phyloP scores from a whole-genome alignment of 179 eudicot genomes.

The Carnegiea gigantea region DNA sequence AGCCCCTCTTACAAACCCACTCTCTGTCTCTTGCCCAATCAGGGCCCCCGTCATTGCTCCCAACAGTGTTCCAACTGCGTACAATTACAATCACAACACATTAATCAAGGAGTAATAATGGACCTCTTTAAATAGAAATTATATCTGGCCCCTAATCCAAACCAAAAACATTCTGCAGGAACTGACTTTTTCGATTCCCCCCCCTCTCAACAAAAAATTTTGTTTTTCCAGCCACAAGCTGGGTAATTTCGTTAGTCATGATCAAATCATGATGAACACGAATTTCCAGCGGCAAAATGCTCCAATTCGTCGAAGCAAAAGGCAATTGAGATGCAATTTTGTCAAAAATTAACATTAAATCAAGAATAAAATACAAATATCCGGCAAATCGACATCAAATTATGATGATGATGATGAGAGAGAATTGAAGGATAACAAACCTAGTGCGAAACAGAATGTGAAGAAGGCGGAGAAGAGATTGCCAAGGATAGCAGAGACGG shows the following conservation, averaged over 20 bases:
- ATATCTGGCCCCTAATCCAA: too few relatives aligned
- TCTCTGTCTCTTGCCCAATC: constrained; percentile 97
- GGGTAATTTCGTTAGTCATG: too few relatives aligned
- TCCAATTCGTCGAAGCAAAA: background rate
- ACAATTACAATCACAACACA: background rate
- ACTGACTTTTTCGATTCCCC: too few relatives aligned
- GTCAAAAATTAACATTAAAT: background rate
- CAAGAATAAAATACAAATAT: background rate
- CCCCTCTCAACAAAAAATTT: too few relatives aligned
- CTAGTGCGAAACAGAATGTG: constrained; percentile 93
- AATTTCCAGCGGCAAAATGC: background rate
- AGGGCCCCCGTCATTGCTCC: constrained; percentile 98
- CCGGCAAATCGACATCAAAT: constrained; percentile 29
- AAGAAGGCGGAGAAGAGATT: constrained; percentile 83
- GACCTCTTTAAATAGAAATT: too few relatives aligned
- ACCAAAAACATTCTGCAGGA: too few relatives aligned
- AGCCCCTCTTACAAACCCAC: constrained; percentile 98
- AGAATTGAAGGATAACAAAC: constrained; percentile 34
- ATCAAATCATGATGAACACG: too few relatives aligned
- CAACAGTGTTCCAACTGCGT: constrained; percentile 87
- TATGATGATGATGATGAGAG: background rate
- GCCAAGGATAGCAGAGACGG: constrained; percentile 66
- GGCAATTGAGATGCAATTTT: background rate
- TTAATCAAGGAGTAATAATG: too few relatives aligned
- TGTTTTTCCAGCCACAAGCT: too few relatives aligned